phyloP scores from a whole-genome alignment of 2,329 filamentous ascomycete species.

The Trichoderma atroviride region DNA sequence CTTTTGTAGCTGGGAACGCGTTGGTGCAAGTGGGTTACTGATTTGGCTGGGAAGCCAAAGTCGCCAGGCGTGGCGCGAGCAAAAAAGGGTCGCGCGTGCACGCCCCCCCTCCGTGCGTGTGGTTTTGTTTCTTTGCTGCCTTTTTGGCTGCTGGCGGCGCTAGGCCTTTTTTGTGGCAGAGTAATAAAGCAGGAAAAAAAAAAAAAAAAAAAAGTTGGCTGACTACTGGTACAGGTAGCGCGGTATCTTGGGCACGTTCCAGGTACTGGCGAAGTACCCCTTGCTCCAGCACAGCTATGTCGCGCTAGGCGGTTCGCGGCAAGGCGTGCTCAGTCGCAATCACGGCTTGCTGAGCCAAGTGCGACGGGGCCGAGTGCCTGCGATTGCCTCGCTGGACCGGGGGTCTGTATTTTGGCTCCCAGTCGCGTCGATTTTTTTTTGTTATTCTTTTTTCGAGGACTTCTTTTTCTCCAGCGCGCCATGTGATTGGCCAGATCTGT shows the following conservation, averaged over 20 bases:
- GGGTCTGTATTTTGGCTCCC: not conserved
- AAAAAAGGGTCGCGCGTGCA: constrained; percentile 28
- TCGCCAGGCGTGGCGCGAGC: constrained; percentile 30
- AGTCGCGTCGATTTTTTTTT: constrained; percentile 24
- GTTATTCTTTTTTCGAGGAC: not conserved
- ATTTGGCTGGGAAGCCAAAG: constrained; percentile 45
- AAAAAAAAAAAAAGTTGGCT: constrained; percentile 1
- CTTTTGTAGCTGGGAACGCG: constrained; percentile 64
- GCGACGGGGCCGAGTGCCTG: constrained; percentile 2
- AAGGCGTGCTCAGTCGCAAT: constrained; percentile 11
- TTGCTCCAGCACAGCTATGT: not conserved
- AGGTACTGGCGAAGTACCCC: constrained; percentile 7
- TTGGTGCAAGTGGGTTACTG: constrained; percentile 57
- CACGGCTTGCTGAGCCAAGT: not conserved
- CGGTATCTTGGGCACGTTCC: not conserved
- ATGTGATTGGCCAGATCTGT: constrained; percentile 8
- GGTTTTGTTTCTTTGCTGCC: not conserved
- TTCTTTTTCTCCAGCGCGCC: not conserved
- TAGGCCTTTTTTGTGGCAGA: not conserved
- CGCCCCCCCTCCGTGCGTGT: not conserved
- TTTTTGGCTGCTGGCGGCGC: not conserved
- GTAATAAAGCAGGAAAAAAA: no score
- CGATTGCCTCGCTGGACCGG: constrained; percentile 10
- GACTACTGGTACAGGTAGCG: not conserved
- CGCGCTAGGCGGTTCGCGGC: constrained; percentile 9